Evolutionary conservation across 768 basidiomycete genomes (phyloP).

Genomic region (Boletus vinaceobasis): DNA sequence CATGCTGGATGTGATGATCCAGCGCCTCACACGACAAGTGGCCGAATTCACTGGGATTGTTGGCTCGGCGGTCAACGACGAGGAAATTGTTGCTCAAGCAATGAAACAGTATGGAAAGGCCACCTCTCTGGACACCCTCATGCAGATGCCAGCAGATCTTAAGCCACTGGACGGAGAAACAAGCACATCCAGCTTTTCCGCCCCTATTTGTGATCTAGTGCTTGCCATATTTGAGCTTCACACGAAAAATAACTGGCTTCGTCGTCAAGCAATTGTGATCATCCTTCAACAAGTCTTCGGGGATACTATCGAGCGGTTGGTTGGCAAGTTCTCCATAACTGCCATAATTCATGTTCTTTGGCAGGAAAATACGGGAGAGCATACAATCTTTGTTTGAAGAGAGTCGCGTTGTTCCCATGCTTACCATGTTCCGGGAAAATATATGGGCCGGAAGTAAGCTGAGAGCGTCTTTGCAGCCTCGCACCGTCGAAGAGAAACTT

Average conservation of each 20-base stretch:
- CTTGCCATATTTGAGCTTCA: conserved; percentile 93
- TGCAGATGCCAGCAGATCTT: conserved; percentile 73
- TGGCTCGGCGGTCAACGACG: conserved; percentile 74
- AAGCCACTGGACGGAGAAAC: conserved; percentile 86
- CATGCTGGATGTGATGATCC: conserved; percentile 93
- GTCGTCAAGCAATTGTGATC: conserved; percentile 92
- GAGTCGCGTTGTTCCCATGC: conserved; percentile 60
- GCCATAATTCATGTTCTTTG: conserved; percentile 1
- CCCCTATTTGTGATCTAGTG: conserved; percentile 91
- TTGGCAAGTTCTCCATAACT: background rate
- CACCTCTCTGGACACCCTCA: conserved; percentile 62
- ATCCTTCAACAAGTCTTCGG: conserved; percentile 95
- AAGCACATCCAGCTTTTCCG: conserved; percentile 83
- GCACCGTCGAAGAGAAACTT: conserved; percentile 77
- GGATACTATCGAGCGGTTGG: conserved; percentile 91
- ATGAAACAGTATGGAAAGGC: conserved; percentile 66
- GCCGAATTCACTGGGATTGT: conserved; percentile 85
- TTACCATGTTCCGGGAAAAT: conserved; percentile 65
- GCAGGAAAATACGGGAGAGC: conserved; percentile 85
- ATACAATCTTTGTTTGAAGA: conserved; percentile 64
- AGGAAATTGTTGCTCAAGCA: conserved; percentile 80
- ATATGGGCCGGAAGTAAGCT: conserved; percentile 87
- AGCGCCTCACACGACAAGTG: conserved; percentile 84
- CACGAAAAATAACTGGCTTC: conserved; percentile 95
- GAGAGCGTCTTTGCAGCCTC: conserved; percentile 54